Base-by-base conservation (phyloP, 352 stramenopile species). In the Pythium volutum region DNA sequence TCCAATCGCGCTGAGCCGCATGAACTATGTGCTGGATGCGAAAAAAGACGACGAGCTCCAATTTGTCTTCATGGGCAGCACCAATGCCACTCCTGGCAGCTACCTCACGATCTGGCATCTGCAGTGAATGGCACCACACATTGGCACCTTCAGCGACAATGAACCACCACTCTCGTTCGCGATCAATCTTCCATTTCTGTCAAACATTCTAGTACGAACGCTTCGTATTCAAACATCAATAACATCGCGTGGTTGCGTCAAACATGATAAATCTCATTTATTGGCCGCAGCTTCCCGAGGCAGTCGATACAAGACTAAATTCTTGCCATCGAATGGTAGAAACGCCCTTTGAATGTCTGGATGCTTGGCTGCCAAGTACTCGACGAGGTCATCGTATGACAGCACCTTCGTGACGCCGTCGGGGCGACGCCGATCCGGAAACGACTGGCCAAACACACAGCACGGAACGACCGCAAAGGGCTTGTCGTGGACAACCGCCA, bases 391-490 rank as follows among this genome's bases (percentile, higher is more conserved):
- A 31, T 90, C 77, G 59, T 93, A 93, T 25, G 84, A 93, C 11
- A 82, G 48, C 3, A 97, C 89, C 41, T 79, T 75, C 14, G 55
- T 69, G 20, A 75, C 74, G 3, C 58, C 54, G 45, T 85, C 58
- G 2, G 71, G 63, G 12, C 71, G 50, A 42, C 73, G 78, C 8
- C 81, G 81, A 22, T 84, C 45, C 6, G 89, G 90, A 77, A 98
- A 98, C 58, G 93, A 77, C 25, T 88, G 86, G 5, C 87, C 86
- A 70, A 98, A 98, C 14, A 98, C 95, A 65, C 95, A 98, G 62
- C 96, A 99, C 1, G 96, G 96, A n/a, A 98, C 94, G 11, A 99
- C 77, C 3, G 95, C 92, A 74, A 98, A 98, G 0, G 95, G 87
- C 58, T 98, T 98, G 56, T 85, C 67, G 62, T 92, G 88, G 48